phyloP scores from a whole-genome alignment of 2,329 filamentous ascomycete species.

The Scleromitrula shiraiana region DNA sequence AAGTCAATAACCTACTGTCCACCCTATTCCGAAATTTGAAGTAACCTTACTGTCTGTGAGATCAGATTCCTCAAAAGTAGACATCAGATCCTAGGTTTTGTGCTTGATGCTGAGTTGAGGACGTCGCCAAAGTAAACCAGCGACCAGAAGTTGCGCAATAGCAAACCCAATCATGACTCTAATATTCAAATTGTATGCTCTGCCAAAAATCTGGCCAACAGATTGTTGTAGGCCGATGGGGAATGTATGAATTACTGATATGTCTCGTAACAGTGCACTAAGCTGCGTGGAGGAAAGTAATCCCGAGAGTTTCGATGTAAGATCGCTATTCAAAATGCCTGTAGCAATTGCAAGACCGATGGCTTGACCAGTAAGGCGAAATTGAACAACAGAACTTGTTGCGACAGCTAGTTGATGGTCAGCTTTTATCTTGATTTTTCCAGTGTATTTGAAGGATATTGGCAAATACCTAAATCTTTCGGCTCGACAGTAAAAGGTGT shows the following conservation, averaged over 20 bases:
- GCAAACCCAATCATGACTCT: background rate
- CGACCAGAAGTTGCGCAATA: background rate
- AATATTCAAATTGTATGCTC: background rate
- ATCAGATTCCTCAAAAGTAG: too few species aligned
- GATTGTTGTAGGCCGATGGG: background rate
- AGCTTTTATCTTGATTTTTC: background rate
- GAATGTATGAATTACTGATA: background rate
- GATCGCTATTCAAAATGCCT: background rate
- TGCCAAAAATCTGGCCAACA: background rate
- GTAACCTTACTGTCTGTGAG: too few species aligned
- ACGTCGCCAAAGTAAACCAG: background rate
- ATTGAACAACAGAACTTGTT: background rate
- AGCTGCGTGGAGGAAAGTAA: background rate
- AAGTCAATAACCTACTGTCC: too few species aligned
- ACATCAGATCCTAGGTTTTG: background rate
- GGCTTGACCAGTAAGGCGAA: background rate
- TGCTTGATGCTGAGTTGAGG: slow-evolving; percentile 19
- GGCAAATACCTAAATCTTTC: background rate
- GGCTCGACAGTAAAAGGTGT: slow-evolving; percentile 29
- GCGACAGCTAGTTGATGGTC: background rate
- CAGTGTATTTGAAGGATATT: background rate
- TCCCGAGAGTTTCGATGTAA: background rate
- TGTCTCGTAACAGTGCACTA: background rate
- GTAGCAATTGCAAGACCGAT: background rate
- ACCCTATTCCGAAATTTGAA: too few species aligned